Base-by-base conservation (phyloP, 805 yeast species). In the Maudiozyma pseudohumilis region DNA sequence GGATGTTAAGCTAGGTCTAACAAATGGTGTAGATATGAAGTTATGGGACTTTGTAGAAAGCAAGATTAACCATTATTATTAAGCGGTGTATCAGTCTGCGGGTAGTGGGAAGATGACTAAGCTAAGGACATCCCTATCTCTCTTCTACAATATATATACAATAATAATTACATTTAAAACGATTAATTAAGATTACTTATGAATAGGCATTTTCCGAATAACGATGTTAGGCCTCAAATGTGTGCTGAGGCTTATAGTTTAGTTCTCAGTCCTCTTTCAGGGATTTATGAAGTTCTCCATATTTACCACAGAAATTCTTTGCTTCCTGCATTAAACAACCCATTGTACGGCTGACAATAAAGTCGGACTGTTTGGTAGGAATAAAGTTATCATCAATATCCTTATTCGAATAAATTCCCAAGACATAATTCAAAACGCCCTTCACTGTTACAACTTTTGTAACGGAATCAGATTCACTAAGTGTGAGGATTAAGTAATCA, bases 401-500 rank as follows among this genome's bases (percentile, higher is more conserved):
- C 18, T 41, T 43, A 8, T 48, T 24, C 11, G 47, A 30, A 43
- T 61, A 63, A 29, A 62, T 43, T 5, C 60, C 63, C 18, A 57
- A 38, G 7, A 65, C 48, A 48, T 60, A 65, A 43, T 62, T 56
- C 15, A 65, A 35, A 4, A 68, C 51, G 38, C 68, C 68, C 29
- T 49, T 55, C 27, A 68, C 36, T 29, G 59, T 53, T 11, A 65
- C 45, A 6, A 63, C 41, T 40, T 60, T 56, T 20, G 64, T 60
- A 36, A 55, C 59, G 5, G 55, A 33, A 41, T 65, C 69, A 0
- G 69, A 55, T 41, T 66, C 68, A 40, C 66, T 63, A 15, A 65
- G 29, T 1, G 66, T 55, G 17, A 67, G 42, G 2, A 60, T 64
- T 63, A 67, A 42, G 38, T 60, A 54, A 48, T 68, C 72, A 16